Base-by-base conservation (phyloP, 352 stramenopile genomes). In the Globisporangium recalcitrans region DNA sequence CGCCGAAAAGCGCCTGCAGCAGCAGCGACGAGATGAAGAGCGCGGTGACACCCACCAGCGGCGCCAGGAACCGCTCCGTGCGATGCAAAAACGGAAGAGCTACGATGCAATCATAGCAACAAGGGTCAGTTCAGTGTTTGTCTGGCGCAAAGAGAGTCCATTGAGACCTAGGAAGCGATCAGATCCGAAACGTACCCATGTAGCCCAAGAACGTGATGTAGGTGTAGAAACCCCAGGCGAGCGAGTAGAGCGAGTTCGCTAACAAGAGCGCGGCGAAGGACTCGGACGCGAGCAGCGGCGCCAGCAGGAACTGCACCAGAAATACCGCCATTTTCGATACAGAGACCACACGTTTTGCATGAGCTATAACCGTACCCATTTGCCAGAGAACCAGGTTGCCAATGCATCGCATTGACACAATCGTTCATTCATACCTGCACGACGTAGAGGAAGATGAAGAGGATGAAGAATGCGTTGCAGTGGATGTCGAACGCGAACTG, bases 401-500 rank as follows among this genome's bases (percentile, higher is more conserved):
- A 3, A 1, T 31, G 21, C 1, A 21, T 10, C 13, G 42, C 14
- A 40, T 19, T 3, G 6, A n/a, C n/a, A n/a, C n/a, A n/a, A n/a
- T n/a, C n/a, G n/a, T n/a, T n/a, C n/a, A n/a, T n/a, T n/a, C 27
- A 19, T 59, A 97, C 80, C 74, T 96, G 81, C 7, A 94, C 72
- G 73, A 98, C 87, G 82, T 98, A 98, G 58, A 98, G 82, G 63
- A 98, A 82, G 9, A 99, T 78, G 68, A 99, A 98, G 31, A 98
- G 71, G 52, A 97, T 89, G 62, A 99, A 98, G 78, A 99, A 99
- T 38, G 95, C 87, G 84, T 99, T 99, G 86, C 95, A 98, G 80
- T 99, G 97, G 68, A 99, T 98, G 80, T 99, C 97, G 75, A 99
- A 99, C 19, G 97, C 96, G 73, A 99, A 99, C 56, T 99, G 82